Conservation (phyloP, 2,329 filamentous ascomycete species). For the Capronia coronata region DNA sequence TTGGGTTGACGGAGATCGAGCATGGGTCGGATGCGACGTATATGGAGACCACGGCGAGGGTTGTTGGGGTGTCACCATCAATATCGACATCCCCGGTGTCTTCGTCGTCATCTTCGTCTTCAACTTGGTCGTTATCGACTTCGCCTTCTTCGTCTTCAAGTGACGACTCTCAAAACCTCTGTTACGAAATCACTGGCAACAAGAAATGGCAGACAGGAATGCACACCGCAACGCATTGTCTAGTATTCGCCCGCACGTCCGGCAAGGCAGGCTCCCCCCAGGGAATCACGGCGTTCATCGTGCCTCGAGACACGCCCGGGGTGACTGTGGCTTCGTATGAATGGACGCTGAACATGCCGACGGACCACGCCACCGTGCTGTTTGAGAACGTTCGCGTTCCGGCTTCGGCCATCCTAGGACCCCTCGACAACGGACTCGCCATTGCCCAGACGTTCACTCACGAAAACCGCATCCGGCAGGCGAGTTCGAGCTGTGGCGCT, state of each 20-base stretch:
- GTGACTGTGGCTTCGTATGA: conserved; percentile 53
- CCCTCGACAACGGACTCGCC: conserved; percentile 49
- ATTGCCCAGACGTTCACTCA: conserved; percentile 61
- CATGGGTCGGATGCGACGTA: conserved; percentile 59
- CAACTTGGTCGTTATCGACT: too few species aligned
- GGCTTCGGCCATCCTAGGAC: conserved; percentile 47
- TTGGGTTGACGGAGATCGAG: conserved; percentile 56
- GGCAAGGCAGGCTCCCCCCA: conserved; percentile 47
- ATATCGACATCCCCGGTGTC: too few species aligned
- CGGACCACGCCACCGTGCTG: conserved; percentile 56
- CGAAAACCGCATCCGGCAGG: conserved; percentile 61
- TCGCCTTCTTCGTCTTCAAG: too few species aligned
- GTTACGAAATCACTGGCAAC: conserved; percentile 51
- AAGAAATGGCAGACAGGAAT: conserved; percentile 63
- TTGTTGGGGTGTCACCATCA: conserved; percentile 35
- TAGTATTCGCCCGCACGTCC: conserved; percentile 55
- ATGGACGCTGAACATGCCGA: conserved; percentile 63
- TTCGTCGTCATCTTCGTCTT: too few species aligned
- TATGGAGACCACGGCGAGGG: conserved; percentile 51
- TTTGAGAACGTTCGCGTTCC: conserved; percentile 55
- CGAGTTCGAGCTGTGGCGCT: conserved; percentile 54
- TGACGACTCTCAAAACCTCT: conserved; percentile 39
- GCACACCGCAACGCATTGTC: conserved; percentile 55
- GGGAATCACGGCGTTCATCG: conserved; percentile 57
- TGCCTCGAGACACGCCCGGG: conserved; percentile 49